Evolutionary conservation across 129 eudicot species (phyloP).

Genomic region (Flaveria brownii): DNA sequence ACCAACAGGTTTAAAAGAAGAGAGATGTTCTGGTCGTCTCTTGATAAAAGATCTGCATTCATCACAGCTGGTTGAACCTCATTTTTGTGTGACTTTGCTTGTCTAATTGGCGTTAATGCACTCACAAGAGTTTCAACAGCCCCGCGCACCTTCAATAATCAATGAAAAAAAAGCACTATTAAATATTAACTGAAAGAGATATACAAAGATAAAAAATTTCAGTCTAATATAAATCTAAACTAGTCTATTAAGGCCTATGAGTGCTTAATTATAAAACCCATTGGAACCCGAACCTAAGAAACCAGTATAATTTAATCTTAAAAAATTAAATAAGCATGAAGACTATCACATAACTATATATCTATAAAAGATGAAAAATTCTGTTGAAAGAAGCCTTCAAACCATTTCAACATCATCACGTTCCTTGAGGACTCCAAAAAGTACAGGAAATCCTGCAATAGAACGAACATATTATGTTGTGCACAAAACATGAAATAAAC

Average conservation of each 20-base stretch:
- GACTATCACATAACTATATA: slow-evolving; percentile 16
- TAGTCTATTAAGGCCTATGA: background rate
- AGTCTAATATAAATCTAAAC: background rate
- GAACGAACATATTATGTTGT: slow-evolving; percentile 15
- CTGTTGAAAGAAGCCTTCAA: slow-evolving; percentile 27
- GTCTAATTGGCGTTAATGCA: slow-evolving; percentile 75
- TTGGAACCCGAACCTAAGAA: background rate
- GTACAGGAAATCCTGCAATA: slow-evolving; percentile 82
- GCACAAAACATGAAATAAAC: slow-evolving; percentile 13
- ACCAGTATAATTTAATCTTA: background rate
- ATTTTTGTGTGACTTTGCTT: slow-evolving; percentile 50
- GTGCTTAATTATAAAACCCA: background rate
- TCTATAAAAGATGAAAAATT: slow-evolving; percentile 14
- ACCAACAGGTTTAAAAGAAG: slow-evolving; percentile 38
- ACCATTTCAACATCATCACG: slow-evolving; percentile 96
- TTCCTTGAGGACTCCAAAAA: slow-evolving; percentile 76
- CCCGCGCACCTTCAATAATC: slow-evolving; percentile 69
- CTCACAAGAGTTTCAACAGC: slow-evolving; percentile 85
- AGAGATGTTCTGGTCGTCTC: slow-evolving; percentile 36
- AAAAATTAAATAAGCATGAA: slow-evolving; percentile 1
- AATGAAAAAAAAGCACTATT: slow-evolving; percentile 24
- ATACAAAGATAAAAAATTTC: background rate
- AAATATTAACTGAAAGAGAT: background rate
- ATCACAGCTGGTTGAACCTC: slow-evolving; percentile 60
- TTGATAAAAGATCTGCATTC: slow-evolving; percentile 40